Percentiles rank a stretch among this genome's conserved stretches.
Conservation (phyloP, 148 eudicot species). For the Vaccinium myrtillus region DNA sequence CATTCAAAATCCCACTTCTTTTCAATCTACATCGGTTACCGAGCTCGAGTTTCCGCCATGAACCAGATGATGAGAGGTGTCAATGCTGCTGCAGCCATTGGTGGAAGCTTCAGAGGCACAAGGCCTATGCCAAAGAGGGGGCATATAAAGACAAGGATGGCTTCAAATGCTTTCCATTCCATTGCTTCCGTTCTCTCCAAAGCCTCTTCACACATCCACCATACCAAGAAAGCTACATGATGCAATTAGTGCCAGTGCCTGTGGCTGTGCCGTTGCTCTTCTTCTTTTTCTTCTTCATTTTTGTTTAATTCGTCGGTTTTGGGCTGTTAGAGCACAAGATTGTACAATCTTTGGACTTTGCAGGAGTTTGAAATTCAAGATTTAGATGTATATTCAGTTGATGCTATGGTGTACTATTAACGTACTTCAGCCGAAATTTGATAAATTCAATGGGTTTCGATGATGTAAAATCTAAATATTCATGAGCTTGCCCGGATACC, state of each 20-base stretch:
- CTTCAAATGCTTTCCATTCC: slow-evolving; percentile 45
- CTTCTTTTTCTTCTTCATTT: background rate
- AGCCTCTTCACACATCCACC: slow-evolving; percentile 18
- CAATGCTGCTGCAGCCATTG: slow-evolving; percentile 19
- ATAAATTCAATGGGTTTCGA: background rate
- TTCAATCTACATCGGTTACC: background rate
- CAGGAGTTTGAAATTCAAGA: background rate
- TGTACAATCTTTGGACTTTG: background rate
- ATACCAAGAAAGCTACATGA: background rate
- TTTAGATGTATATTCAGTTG: background rate
- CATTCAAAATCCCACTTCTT: background rate
- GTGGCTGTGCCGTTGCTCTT: background rate
- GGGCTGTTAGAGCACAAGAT: background rate
- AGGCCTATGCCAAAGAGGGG: slow-evolving; percentile 51
- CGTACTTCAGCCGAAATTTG: background rate
- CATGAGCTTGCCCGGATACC: background rate
- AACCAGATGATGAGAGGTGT: slow-evolving; percentile 21
- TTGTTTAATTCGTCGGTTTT: background rate
- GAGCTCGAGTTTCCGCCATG: slow-evolving; percentile 20
- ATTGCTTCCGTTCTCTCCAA: slow-evolving; percentile 28
- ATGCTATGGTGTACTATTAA: background rate
- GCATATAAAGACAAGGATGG: slow-evolving; percentile 47
- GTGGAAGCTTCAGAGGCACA: slow-evolving; percentile 22
- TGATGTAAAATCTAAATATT: background rate
- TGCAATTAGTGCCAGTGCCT: no score